Conservation (phyloP, 2,329 filamentous ascomycete genomes). For the Zopfia rhizophila region DNA sequence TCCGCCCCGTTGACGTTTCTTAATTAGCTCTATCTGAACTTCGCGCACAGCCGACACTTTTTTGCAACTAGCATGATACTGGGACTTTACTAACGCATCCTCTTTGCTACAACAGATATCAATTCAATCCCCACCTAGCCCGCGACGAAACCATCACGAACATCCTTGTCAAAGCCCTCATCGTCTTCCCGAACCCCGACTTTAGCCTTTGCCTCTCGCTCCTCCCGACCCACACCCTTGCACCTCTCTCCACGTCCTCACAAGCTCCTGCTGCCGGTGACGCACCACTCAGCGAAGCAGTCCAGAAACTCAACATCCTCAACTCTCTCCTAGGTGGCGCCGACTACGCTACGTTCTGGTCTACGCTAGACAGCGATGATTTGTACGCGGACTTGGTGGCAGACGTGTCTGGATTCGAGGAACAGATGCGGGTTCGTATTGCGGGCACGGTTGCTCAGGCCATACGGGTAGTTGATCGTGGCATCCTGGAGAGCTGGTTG, state of each 20-base stretch:
- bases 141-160: conserved; percentile 98
- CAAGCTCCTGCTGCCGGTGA: conserved; percentile 69
- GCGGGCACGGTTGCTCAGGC: conserved; percentile 89
- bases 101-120: conserved; percentile 79
- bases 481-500: conserved; percentile 61
- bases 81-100: too few relatives aligned
- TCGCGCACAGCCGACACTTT: too few relatives aligned
- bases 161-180: conserved; percentile 97
- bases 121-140: conserved; percentile 98
- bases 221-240: conserved; percentile 83
- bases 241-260: conserved; percentile 62
- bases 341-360: conserved; percentile 94
- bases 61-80: too few relatives aligned
- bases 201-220: conserved; percentile 95
- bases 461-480: conserved; percentile 73
- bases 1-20: conserved; percentile 73
- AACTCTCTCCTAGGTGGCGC: conserved; percentile 89
- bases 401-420: conserved; percentile 95
- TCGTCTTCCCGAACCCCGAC: conserved; percentile 94
- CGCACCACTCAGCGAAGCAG: conserved; percentile 81
- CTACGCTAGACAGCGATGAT: conserved; percentile 90
- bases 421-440: conserved; percentile 89
- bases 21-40: conserved; percentile 84
- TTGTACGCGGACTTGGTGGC: conserved; percentile 95
- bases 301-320: conserved; percentile 85